These are phyloP conservation scores for Pleurotus tuoliensis DNA, from an alignment of 768 basidiomycete genomes.

Conservation along the genomic window DNA sequence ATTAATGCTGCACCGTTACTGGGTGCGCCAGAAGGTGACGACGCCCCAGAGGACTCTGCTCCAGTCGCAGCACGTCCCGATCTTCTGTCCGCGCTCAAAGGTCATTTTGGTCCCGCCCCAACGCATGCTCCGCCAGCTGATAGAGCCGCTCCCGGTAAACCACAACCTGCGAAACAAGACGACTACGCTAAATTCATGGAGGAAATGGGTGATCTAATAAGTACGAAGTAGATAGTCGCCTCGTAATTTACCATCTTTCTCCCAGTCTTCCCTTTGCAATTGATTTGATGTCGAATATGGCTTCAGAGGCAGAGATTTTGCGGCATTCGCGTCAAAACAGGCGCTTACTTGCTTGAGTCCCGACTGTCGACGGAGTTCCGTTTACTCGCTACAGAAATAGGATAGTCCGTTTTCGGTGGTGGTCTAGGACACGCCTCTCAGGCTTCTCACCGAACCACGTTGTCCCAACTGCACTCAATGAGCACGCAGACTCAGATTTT, in stretches of 20 bases:
- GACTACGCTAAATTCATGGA: slow-evolving; percentile 78
- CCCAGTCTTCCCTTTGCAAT: background rate
- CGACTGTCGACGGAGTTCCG: slow-evolving; percentile 2
- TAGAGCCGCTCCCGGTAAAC: slow-evolving; percentile 11
- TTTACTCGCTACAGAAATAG: background rate
- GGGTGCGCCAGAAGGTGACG: slow-evolving; percentile 21
- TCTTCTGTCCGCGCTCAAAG: slow-evolving; percentile 57
- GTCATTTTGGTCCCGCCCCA: slow-evolving; percentile 48
- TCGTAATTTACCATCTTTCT: background rate
- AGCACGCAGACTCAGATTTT: slow-evolving; percentile 37
- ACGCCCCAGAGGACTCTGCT: slow-evolving; percentile 23
- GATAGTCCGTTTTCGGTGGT: background rate
- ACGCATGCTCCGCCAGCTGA: background rate
- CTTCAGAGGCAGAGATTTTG: background rate
- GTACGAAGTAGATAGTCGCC: slow-evolving; percentile 17
- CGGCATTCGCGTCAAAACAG: no score
- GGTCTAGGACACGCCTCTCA: background rate
- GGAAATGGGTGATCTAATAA: slow-evolving; percentile 68
- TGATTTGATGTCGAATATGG: background rate
- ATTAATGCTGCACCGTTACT: slow-evolving; percentile 67
- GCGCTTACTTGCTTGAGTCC: background rate
- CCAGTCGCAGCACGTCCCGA: slow-evolving; percentile 53
- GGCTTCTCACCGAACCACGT: background rate
- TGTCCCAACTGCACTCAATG: slow-evolving; percentile 16
- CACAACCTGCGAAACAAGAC: slow-evolving; percentile 43